Conservation (phyloP, 1,284 basidiomycete species). For the Cryptococcus hybrid region DNA sequence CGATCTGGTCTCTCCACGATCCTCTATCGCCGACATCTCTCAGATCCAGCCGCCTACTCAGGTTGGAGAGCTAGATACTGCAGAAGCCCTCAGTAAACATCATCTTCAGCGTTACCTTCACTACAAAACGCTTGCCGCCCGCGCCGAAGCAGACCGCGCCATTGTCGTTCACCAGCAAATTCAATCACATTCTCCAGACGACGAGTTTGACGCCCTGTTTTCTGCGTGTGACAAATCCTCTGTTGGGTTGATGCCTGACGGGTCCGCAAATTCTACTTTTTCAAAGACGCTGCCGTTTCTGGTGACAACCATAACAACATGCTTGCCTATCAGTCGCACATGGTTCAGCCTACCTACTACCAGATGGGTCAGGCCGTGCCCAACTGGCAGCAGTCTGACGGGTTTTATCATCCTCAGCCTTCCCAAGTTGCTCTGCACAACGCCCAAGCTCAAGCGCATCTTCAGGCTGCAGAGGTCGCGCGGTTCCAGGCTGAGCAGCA, state of each 20-base stretch:
- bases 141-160: slow-evolving; percentile 33
- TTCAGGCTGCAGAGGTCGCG: slow-evolving; percentile 33
- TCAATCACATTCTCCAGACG: neutral
- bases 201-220: slow-evolving; percentile 20
- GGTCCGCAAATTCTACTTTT: neutral
- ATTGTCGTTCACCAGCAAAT: slow-evolving; percentile 10
- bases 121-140: slow-evolving; percentile 43
- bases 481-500: slow-evolving; percentile 14
- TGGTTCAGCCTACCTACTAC: slow-evolving; percentile 4
- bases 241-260: slow-evolving; percentile 14
- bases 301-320: slow-evolving; percentile 17
- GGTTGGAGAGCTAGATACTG: slow-evolving; percentile 19
- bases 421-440: slow-evolving; percentile 21
- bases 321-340: slow-evolving; percentile 30
- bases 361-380: slow-evolving; percentile 1
- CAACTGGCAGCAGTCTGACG: slow-evolving; percentile 12
- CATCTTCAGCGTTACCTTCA: slow-evolving; percentile 44
- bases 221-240: slow-evolving; percentile 16
- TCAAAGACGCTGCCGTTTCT: neutral
- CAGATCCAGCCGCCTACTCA: neutral
- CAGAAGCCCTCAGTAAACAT: slow-evolving; percentile 40
- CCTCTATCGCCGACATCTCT: slow-evolving; percentile 16
- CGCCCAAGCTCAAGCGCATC: slow-evolving; percentile 40
- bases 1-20: slow-evolving; percentile 32
- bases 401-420: slow-evolving; percentile 17